A percentile compares a stretch with the other conserved stretches of the same genome.
Conservation (phyloP, 805 yeast genomes). For the Wickerhamiella sorbophila region DNA sequence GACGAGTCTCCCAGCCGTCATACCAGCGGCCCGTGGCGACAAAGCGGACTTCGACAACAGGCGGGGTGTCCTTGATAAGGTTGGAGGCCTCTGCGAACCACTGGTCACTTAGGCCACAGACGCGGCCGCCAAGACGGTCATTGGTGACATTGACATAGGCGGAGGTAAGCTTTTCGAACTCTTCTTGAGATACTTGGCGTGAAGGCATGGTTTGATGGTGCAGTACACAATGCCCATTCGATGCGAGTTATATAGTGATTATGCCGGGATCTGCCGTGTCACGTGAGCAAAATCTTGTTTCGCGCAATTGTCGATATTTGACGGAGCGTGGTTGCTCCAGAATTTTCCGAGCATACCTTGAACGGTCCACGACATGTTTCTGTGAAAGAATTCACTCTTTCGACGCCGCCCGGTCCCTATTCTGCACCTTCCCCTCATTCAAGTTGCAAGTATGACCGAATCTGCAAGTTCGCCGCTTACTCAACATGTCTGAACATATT, state of each 20-base stretch:
- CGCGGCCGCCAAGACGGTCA: slow-evolving; percentile 66
- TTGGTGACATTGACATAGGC: slow-evolving; percentile 55
- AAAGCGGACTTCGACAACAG: slow-evolving; percentile 70
- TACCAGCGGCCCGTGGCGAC: slow-evolving; percentile 90
- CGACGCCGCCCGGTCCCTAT: too few relatives aligned
- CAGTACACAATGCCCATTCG: too few relatives aligned
- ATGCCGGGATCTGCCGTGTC: background rate
- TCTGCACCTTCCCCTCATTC: background rate
- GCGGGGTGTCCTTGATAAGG: slow-evolving; percentile 65
- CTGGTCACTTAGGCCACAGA: slow-evolving; percentile 63
- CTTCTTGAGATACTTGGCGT: slow-evolving; percentile 11
- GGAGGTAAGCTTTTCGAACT: slow-evolving; percentile 13
- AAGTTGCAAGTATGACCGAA: background rate
- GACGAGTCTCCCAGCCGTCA: slow-evolving; percentile 97
- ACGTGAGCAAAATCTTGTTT: background rate
- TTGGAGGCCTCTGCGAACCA: slow-evolving; percentile 93
- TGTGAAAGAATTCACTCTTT: too few relatives aligned
- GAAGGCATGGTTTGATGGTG: background rate
- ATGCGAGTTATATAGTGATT: background rate
- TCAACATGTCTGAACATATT: slow-evolving; percentile 18
- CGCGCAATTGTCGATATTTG: slow-evolving; percentile 3
- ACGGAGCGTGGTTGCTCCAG: too few relatives aligned
- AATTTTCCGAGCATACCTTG: too few relatives aligned
- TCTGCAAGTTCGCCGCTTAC: background rate
- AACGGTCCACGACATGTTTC: too few relatives aligned